A percentile compares a stretch with the other conserved stretches of the same genome.
These are phyloP conservation scores for Xylariaceae sp. DNA, from an alignment of 2,329 filamentous ascomycete species.

Conservation along the genomic window DNA sequence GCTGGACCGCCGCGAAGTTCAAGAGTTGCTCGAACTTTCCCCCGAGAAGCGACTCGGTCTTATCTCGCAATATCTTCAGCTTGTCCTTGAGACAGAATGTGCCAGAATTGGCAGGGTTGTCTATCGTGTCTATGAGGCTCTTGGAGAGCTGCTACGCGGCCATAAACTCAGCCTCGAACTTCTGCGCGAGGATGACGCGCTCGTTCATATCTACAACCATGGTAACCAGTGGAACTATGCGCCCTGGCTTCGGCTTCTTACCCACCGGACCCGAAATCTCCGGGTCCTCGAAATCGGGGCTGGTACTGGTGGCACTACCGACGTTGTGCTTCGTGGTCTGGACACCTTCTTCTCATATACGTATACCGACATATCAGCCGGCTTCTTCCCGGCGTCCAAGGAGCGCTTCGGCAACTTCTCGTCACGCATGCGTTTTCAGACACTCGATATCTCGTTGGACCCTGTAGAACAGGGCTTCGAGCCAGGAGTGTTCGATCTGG, in stretches of 20 bases:
- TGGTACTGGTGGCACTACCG: constrained; percentile 7
- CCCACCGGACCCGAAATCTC: constrained; percentile 4
- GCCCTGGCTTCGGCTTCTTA: constrained; percentile 4
- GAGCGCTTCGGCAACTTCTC: constrained; percentile 6
- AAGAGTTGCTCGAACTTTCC: too few species aligned
- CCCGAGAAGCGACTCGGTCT: too few species aligned
- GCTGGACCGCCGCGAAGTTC: too few species aligned
- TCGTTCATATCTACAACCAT: constrained; percentile 8
- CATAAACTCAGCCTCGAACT: too few species aligned
- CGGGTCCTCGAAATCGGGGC: constrained; percentile 11
- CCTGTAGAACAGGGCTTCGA: constrained; percentile 8
- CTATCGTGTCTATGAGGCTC: too few species aligned
- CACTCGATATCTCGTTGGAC: constrained; percentile 22
- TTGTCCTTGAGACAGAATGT: constrained; percentile 5
- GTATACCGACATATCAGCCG: constrained; percentile 11
- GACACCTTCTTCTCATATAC: constrained; percentile 4
- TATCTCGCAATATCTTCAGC: too few species aligned
- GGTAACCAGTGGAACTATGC: constrained; percentile 8
- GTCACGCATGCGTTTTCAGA: constrained; percentile 20
- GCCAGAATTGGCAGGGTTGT: constrained; percentile 3
- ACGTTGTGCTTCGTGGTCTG: constrained; percentile 1
- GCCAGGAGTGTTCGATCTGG: constrained; percentile 3
- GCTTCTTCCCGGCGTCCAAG: constrained; percentile 8
- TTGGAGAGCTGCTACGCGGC: too few species aligned
- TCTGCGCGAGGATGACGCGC: too few species aligned